These are phyloP conservation scores for Hymenoscyphus scutula DNA, from an alignment of 2,329 filamentous ascomycete genomes.

Conservation along the genomic window DNA sequence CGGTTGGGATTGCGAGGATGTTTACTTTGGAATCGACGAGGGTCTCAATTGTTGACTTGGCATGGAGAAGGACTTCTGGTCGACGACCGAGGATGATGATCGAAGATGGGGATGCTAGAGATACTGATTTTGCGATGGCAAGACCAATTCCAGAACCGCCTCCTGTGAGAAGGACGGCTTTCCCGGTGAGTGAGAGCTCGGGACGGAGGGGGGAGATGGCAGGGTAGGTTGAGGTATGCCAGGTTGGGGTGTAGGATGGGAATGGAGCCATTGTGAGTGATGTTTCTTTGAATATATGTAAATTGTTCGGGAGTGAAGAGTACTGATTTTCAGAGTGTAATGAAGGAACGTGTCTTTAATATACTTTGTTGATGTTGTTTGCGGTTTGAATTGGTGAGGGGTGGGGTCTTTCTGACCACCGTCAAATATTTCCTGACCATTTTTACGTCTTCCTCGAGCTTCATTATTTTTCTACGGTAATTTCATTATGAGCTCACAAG, in stretches of 20 bases:
- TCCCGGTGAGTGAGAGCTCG: conserved; percentile 41
- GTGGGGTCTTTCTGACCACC: too few species aligned
- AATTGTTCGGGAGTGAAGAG: too few species aligned
- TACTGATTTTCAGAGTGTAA: too few species aligned
- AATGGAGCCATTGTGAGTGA: not conserved
- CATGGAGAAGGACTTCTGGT: not conserved
- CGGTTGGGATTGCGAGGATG: not conserved
- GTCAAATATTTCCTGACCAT: too few species aligned
- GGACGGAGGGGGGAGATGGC: conserved; percentile 42
- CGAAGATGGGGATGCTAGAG: not conserved
- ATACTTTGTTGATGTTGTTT: too few species aligned
- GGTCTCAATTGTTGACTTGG: not conserved
- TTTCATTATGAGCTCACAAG: too few species aligned
- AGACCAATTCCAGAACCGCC: conserved; percentile 23
- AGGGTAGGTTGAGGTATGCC: conserved; percentile 38
- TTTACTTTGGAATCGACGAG: not conserved
- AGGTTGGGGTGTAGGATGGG: conserved; percentile 34
- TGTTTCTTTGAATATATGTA: too few species aligned
- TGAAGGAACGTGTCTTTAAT: too few species aligned
- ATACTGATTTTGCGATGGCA: not conserved
- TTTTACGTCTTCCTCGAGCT: too few species aligned
- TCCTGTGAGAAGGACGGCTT: conserved; percentile 44
- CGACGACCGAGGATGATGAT: not conserved
- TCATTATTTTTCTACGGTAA: too few species aligned
- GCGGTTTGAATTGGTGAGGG: too few species aligned